phyloP scores from a whole-genome alignment of 2,329 filamentous ascomycete species.

The Fusarium buharicum region DNA sequence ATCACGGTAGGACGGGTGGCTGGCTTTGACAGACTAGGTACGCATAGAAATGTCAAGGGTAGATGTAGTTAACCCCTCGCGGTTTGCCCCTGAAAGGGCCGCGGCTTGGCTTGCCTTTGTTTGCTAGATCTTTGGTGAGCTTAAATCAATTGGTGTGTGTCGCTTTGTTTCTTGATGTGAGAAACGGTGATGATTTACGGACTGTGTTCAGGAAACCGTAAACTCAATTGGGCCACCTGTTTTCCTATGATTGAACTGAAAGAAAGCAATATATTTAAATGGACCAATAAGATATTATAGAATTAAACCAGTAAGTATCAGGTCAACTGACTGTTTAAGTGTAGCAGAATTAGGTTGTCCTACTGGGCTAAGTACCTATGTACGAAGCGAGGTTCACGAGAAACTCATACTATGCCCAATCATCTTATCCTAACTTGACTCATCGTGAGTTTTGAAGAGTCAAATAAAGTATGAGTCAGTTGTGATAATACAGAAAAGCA shows the following conservation, averaged over 20 bases:
- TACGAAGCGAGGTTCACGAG: not conserved
- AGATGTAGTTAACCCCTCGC: slow-evolving; percentile 3
- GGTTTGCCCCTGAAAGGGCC: slow-evolving; percentile 19
- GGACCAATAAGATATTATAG: not conserved
- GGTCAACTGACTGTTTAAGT: not conserved
- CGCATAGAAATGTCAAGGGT: slow-evolving; percentile 6
- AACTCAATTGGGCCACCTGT: not conserved
- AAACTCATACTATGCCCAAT: not conserved
- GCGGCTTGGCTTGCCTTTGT: slow-evolving; percentile 11
- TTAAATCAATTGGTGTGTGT: slow-evolving; percentile 17
- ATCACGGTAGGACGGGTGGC: slow-evolving; percentile 8
- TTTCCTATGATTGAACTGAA: not conserved
- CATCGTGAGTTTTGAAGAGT: not conserved
- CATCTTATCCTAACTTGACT: slow-evolving; percentile 9
- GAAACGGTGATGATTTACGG: not conserved
- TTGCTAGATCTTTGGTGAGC: slow-evolving; percentile 6
- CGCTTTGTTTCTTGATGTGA: slow-evolving; percentile 5
- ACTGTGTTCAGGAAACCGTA: not conserved
- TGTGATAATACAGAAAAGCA: not conserved
- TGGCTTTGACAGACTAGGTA: slow-evolving; percentile 9
- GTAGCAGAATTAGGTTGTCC: not conserved
- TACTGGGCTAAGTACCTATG: not conserved
- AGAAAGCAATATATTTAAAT: not conserved
- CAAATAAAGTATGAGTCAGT: slow-evolving; percentile 21
- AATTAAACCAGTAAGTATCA: not conserved